A percentile compares a stretch with the other conserved stretches of the same genome.
Conservation (phyloP, 805 yeast species). For the Vanderwaltozyma yarrowii region DNA sequence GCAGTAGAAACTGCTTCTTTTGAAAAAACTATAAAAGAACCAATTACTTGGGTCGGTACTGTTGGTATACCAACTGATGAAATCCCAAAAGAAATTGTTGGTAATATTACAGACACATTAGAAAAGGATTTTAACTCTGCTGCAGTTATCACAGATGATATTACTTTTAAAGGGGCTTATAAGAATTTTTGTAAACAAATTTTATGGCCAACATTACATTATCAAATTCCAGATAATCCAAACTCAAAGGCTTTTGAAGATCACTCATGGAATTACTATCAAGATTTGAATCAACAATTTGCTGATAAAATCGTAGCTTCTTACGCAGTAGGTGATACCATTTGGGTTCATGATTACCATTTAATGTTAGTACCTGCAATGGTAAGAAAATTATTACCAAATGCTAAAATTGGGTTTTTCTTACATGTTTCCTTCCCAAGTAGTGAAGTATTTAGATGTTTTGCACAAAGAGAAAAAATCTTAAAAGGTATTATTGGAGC, state of each 20-base stretch:
- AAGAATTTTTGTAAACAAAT: constrained; percentile 87
- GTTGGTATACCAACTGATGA: constrained; percentile 85
- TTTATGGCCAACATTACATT: constrained; percentile 90
- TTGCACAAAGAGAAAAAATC: constrained; percentile 74
- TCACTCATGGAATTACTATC: constrained; percentile 85
- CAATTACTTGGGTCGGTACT: constrained; percentile 77
- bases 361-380: constrained; percentile 74
- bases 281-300: constrained; percentile 59
- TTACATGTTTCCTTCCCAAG: constrained; percentile 93
- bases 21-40: constrained; percentile 29
- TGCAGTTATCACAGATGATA: constrained; percentile 66
- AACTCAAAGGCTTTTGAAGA: constrained; percentile 91
- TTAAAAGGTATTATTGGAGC: constrained; percentile 84
- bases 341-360: constrained; percentile 96
- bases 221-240: constrained; percentile 93
- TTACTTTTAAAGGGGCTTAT: constrained; percentile 83
- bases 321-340: constrained; percentile 64
- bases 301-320: constrained; percentile 64
- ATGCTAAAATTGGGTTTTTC: constrained; percentile 84
- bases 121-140: constrained; percentile 42
- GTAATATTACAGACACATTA: constrained; percentile 42
- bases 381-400: constrained; percentile 65
- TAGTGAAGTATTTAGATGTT: constrained; percentile 86
- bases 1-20: constrained; percentile 59
- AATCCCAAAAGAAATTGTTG: constrained; percentile 47